These are phyloP conservation scores for Boechera divaricarpa DNA, from an alignment of 345 rosid species.

Conservation along the genomic window DNA sequence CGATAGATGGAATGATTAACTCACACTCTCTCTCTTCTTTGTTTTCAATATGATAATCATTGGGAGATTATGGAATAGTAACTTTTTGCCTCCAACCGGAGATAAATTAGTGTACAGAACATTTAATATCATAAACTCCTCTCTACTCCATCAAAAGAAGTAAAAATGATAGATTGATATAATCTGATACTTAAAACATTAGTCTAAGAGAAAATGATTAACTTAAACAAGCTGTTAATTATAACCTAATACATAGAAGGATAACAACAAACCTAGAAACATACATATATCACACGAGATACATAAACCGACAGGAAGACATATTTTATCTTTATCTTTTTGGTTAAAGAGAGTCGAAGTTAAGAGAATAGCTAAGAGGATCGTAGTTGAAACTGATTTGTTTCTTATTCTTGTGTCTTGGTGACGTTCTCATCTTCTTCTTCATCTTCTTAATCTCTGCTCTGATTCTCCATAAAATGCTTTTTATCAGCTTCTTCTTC, in stretches of 20 bases:
- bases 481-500: constrained; percentile 56
- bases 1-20: not conserved
- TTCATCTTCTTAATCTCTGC: constrained; percentile 57
- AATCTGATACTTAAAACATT: not conserved
- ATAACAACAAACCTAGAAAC: constrained; percentile 6
- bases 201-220: not conserved
- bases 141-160: not conserved
- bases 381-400: constrained; percentile 68
- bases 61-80: constrained; percentile 24
- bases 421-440: constrained; percentile 43
- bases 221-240: constrained; percentile 2
- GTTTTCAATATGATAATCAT: constrained; percentile 25
- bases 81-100: not conserved
- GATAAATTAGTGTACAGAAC: not conserved
- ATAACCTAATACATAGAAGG: constrained; percentile 12
- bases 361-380: constrained; percentile 81
- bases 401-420: constrained; percentile 45
- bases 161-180: not conserved
- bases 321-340: not conserved
- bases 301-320: constrained; percentile 25
- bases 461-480: constrained; percentile 55
- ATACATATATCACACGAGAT: not conserved
- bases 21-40: not conserved
- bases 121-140: not conserved
- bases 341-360: constrained; percentile 66